Evolutionary conservation across 768 basidiomycete genomes (phyloP).

Genomic region (Boletus insuetus): DNA sequence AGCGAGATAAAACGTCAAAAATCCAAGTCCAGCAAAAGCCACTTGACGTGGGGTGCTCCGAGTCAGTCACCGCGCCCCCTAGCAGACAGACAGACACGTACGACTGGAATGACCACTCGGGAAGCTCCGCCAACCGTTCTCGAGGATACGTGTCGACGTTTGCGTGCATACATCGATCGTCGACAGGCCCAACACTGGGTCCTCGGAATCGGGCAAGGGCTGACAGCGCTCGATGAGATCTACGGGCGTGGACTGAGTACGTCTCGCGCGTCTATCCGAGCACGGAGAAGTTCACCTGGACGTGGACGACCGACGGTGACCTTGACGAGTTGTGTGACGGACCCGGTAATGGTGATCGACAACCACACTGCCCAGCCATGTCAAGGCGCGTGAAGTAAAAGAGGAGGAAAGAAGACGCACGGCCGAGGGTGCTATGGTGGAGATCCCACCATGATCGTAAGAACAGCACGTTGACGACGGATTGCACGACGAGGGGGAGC

Average conservation of each 20-base stretch:
- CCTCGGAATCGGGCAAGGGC: constrained; percentile 57
- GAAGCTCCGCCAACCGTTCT: constrained; percentile 89
- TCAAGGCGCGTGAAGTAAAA: no score
- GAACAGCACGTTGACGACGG: constrained; percentile 65
- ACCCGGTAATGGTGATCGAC: constrained; percentile 67
- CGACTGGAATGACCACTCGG: constrained; percentile 88
- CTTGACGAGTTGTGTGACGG: constrained; percentile 81
- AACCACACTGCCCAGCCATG: constrained; percentile 50
- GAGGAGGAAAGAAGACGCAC: constrained; percentile 13
- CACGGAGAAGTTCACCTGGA: constrained; percentile 50
- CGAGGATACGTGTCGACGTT: constrained; percentile 49
- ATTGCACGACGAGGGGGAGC: constrained; percentile 66
- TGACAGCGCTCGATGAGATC: constrained; percentile 48
- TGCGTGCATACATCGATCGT: constrained; percentile 76
- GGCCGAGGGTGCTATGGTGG: constrained; percentile 56
- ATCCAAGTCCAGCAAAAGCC: constrained; percentile 90
- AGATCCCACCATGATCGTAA: constrained; percentile 85
- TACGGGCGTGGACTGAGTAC: not conserved
- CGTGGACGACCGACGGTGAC: constrained; percentile 86
- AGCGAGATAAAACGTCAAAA: constrained; percentile 82
- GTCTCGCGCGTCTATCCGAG: not conserved
- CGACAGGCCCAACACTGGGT: constrained; percentile 71
- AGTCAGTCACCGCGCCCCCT: not conserved
- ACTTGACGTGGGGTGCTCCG: constrained; percentile 40
- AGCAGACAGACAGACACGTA: constrained; percentile 36